Conservation (phyloP, 2,329 filamentous ascomycete species). For the Botryotinia globosa region DNA sequence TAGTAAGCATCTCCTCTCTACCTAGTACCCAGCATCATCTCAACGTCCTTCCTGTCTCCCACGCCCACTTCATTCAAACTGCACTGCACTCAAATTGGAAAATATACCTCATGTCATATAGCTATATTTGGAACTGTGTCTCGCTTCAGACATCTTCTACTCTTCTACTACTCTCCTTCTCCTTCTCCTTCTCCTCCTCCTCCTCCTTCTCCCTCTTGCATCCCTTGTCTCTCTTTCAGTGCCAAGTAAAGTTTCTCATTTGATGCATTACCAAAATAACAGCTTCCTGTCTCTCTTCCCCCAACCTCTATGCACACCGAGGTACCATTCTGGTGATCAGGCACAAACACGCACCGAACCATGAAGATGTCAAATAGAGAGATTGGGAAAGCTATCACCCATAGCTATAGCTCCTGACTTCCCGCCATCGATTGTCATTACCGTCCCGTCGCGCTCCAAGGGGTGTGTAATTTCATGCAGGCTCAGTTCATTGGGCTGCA, state of each 20-base stretch:
- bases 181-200: too few relatives aligned
- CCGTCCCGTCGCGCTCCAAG: not conserved
- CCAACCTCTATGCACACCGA: not conserved
- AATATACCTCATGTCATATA: not conserved
- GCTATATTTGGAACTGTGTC: not conserved
- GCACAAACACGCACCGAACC: not conserved
- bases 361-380: not conserved
- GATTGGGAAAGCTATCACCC: not conserved
- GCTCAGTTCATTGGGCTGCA: conserved; percentile 9
- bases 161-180: not conserved
- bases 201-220: not conserved
- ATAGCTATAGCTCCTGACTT: not conserved
- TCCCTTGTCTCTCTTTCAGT: not conserved
- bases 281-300: not conserved
- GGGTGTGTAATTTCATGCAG: not conserved
- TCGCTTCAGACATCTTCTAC: not conserved
- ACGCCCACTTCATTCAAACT: not conserved
- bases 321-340: not conserved
- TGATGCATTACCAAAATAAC: not conserved
- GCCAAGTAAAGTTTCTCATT: not conserved
- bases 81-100: not conserved
- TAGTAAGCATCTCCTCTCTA: not conserved
- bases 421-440: not conserved
- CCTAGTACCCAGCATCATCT: not conserved
- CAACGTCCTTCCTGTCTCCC: not conserved